Evolutionary conservation across 805 yeast genomes (phyloP).

Genomic region (Kodamaea kakaduensis): DNA sequence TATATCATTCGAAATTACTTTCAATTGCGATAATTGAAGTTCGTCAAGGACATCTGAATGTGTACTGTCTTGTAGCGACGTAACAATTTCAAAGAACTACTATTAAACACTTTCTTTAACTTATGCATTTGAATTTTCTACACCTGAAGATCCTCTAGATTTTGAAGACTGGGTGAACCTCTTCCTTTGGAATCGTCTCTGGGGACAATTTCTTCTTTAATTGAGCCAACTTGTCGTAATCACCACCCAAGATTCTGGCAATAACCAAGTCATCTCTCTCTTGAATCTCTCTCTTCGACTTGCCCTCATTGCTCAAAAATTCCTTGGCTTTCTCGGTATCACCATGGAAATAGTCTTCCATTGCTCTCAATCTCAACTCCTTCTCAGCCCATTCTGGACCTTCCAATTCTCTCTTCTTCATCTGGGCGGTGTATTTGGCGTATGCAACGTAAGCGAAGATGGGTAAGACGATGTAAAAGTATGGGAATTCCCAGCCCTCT

Average conservation of each 20-base stretch:
- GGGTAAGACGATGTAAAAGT: conserved; percentile 71
- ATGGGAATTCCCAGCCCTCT: conserved; percentile 82
- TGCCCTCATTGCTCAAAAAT: conserved; percentile 50
- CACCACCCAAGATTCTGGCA: conserved; percentile 78
- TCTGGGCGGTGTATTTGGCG: conserved; percentile 43
- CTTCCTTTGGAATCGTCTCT: conserved; percentile 36
- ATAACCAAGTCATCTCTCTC: conserved; percentile 74
- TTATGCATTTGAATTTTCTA: conserved; percentile 4
- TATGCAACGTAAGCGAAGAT: conserved; percentile 55
- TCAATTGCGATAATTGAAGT: too few relatives aligned
- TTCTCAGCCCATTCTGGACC: conserved; percentile 78
- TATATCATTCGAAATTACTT: too few relatives aligned
- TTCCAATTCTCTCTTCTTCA: conserved; percentile 36
- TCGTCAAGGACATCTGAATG: too few relatives aligned
- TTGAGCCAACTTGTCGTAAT: conserved; percentile 67
- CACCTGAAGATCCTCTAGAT: conserved; percentile 28
- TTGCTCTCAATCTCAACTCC: conserved; percentile 71
- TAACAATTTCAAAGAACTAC: too few relatives aligned
- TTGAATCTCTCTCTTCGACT: conserved; percentile 52
- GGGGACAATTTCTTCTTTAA: conserved; percentile 48
- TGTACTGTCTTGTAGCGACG: too few relatives aligned
- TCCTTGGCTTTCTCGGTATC: conserved; percentile 48
- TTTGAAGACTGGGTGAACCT: conserved; percentile 29
- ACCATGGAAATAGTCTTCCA: conserved; percentile 59
- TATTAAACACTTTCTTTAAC: conserved; percentile 2